Evolutionary conservation across 2,329 filamentous ascomycete genomes (phyloP).

Genomic region (Daldinia eschscholtzii): DNA sequence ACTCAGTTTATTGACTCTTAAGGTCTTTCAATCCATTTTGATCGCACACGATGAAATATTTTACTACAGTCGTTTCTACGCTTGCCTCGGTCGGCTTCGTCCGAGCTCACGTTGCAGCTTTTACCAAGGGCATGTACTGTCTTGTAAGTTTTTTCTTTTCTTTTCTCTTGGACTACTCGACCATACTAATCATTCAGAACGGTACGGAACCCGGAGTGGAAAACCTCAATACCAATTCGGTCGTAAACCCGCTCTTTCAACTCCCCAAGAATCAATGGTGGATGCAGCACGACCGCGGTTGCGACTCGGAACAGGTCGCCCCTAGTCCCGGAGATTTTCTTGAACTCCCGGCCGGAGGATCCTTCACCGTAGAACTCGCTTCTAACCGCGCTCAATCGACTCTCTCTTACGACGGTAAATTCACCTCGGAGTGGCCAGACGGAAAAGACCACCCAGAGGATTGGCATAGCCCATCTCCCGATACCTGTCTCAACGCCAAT

Average conservation of each 20-base stretch:
- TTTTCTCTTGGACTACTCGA: too few relatives aligned
- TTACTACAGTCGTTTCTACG: constrained; percentile 15
- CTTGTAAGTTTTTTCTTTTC: constrained; percentile 39
- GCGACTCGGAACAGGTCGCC: constrained; percentile 53
- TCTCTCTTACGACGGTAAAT: constrained; percentile 58
- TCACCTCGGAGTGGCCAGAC: constrained; percentile 61
- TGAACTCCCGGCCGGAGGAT: constrained; percentile 61
- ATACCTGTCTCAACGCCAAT: constrained; percentile 51
- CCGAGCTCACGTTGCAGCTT: constrained; percentile 55
- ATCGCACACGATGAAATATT: constrained; percentile 22
- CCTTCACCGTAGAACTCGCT: constrained; percentile 63
- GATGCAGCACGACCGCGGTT: constrained; percentile 64
- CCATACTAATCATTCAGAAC: constrained; percentile 17
- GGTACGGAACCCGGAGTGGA: constrained; percentile 46
- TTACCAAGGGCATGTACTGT: constrained; percentile 58
- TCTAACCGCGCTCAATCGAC: constrained; percentile 64
- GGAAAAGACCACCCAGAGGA: constrained; percentile 60
- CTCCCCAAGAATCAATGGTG: constrained; percentile 62
- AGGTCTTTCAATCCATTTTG: not conserved
- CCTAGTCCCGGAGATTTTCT: constrained; percentile 53
- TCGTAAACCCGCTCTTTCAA: constrained; percentile 61
- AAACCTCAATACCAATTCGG: constrained; percentile 59
- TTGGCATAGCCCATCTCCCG: constrained; percentile 56
- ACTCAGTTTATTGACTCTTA: not conserved
- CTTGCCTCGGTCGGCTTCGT: constrained; percentile 33